These are phyloP conservation scores for Candida bentonensis DNA, from an alignment of 805 yeast species.

Conservation along the genomic window DNA sequence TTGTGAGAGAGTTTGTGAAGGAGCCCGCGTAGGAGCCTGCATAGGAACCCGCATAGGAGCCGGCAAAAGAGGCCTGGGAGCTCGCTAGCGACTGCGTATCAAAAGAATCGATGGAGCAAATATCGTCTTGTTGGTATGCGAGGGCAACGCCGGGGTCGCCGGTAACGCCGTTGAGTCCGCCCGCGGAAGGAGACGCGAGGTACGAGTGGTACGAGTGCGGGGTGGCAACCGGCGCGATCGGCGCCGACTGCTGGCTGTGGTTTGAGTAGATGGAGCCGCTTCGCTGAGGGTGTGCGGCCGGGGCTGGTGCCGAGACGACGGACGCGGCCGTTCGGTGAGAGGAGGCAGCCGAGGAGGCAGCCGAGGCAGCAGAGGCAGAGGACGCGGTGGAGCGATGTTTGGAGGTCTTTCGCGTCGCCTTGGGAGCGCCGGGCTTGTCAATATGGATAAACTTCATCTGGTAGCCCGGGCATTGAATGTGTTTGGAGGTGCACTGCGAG, in stretches of 20 bases:
- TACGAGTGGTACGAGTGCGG: too few species aligned
- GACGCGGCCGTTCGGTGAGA: neutral
- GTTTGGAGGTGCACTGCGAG: neutral
- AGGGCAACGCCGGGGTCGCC: neutral
- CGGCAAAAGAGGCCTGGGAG: neutral
- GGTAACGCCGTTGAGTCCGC: too few species aligned
- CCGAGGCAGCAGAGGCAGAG: neutral
- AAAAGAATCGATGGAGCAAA: neutral
- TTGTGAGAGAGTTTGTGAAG: neutral
- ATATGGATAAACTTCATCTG: conserved; percentile 1
- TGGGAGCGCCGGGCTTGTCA: neutral
- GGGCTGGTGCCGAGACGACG: neutral
- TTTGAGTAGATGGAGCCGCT: neutral
- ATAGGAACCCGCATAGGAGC: neutral
- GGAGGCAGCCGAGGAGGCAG: neutral
- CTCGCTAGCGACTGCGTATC: neutral
- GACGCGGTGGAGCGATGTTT: neutral
- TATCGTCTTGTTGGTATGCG: neutral
- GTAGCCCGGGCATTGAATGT: neutral
- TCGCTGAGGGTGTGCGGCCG: neutral
- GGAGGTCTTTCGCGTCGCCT: neutral
- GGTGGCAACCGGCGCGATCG: too few species aligned
- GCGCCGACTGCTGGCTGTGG: neutral
- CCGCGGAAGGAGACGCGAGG: too few species aligned
- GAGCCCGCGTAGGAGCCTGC: neutral